Evolutionary conservation across 768 basidiomycete species (phyloP).

Genomic region (Wakefieldia striispora): DNA sequence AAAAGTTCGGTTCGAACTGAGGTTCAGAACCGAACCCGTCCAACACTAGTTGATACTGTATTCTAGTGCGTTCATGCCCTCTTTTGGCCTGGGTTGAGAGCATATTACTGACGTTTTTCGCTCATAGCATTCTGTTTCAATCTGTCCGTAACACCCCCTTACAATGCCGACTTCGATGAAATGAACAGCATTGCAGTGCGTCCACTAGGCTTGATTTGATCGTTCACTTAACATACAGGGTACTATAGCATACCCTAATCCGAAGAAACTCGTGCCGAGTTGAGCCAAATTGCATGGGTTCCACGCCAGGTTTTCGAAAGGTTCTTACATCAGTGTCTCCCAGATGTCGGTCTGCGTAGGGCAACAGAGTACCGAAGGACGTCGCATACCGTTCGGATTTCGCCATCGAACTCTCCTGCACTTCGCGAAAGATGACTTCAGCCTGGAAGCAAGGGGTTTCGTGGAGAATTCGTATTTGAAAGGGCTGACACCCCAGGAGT

Average conservation of each 20-base stretch:
- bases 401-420: constrained; percentile 94
- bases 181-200: constrained; percentile 99
- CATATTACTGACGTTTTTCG: constrained; percentile 17
- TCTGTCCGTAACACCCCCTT: constrained; percentile 96
- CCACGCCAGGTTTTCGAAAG: constrained; percentile 95
- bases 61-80: constrained; percentile 66
- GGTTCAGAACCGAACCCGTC: too few species aligned
- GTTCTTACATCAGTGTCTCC: constrained; percentile 99
- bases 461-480: constrained; percentile 99
- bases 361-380: constrained; percentile 97
- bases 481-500: constrained; percentile 95
- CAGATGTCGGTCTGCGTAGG: constrained; percentile 99
- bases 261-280: constrained; percentile 96
- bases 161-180: constrained; percentile 99
- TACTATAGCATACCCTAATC: constrained; percentile 85
- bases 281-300: constrained; percentile 99
- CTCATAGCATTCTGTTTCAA: constrained; percentile 89
- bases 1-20: too few species aligned
- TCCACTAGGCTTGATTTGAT: constrained; percentile 20
- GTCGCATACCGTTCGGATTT: constrained; percentile 98
- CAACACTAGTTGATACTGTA: constrained; percentile 97
- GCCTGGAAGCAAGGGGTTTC: constrained; percentile 95
- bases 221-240: constrained; percentile 7
- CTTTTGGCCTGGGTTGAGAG: not conserved
- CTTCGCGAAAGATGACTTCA: constrained; percentile 98